These are phyloP conservation scores for Drechslera avenae DNA, from an alignment of 2,329 filamentous ascomycete genomes.

Conservation along the genomic window DNA sequence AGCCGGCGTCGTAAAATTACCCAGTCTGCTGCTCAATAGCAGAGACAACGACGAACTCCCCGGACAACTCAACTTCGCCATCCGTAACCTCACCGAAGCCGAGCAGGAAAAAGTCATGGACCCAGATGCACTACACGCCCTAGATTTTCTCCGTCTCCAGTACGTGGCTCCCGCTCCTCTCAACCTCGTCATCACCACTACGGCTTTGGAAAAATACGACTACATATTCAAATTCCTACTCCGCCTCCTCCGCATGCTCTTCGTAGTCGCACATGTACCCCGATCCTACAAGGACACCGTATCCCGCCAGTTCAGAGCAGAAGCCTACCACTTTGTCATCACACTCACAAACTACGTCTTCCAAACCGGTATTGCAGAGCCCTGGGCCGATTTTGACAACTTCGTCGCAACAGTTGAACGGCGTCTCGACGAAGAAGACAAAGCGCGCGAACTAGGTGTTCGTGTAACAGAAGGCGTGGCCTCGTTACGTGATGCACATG, in stretches of 20 bases:
- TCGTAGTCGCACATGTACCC: slow-evolving; percentile 61
- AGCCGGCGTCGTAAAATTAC: background rate
- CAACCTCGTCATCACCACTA: slow-evolving; percentile 72
- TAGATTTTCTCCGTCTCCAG: slow-evolving; percentile 90
- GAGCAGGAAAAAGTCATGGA: slow-evolving; percentile 86
- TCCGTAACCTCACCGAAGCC: slow-evolving; percentile 72
- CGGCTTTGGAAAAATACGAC: slow-evolving; percentile 79
- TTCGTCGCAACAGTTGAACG: slow-evolving; percentile 69
- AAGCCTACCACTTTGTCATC: slow-evolving; percentile 79
- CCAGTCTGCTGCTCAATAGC: slow-evolving; percentile 15
- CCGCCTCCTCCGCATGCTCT: slow-evolving; percentile 77
- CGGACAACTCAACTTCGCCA: slow-evolving; percentile 67
- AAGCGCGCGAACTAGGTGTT: slow-evolving; percentile 54
- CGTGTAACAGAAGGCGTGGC: slow-evolving; percentile 64
- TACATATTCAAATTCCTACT: slow-evolving; percentile 80
- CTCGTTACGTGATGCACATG: slow-evolving; percentile 70
- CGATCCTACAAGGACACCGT: slow-evolving; percentile 28
- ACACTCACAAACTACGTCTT: slow-evolving; percentile 78
- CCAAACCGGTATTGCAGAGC: slow-evolving; percentile 72
- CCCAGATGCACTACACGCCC: slow-evolving; percentile 78
- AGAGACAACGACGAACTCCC: slow-evolving; percentile 48
- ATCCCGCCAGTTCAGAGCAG: slow-evolving; percentile 64
- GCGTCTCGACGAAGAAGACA: slow-evolving; percentile 55
- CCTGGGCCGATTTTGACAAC: slow-evolving; percentile 73
- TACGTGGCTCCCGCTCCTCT: slow-evolving; percentile 79